Base-by-base conservation (phyloP, 495 filamentous ascomycete species). In the Penicillium malachiteum region DNA sequence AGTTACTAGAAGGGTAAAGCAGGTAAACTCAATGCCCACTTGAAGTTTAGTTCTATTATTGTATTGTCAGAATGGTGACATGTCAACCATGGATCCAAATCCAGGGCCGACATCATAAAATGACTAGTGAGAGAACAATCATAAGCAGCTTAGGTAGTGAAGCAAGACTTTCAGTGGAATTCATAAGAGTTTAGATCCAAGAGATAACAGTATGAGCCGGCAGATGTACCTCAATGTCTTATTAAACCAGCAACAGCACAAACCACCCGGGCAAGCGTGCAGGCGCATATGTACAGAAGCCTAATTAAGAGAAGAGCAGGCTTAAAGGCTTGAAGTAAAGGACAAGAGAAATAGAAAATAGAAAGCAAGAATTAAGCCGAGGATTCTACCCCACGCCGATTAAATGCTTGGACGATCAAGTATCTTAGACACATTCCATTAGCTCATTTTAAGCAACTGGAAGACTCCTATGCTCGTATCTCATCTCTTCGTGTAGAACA, bases 401-500 rank as follows among this genome's bases (percentile, higher is more conserved):
- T 67, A 67, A 67, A 67, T 67, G 65, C 62, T 57, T 54, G 59
- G 55, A 58, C 34, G 41, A 63, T 54, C 52, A 56, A 63, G 41
- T 32, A 50, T 34, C 30, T 53, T 46, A 7, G 42, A 14, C 30
- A 46, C 17, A 17, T 16, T 17, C 11, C 30, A 21, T 18, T 13
- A 17, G 16, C 16, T 26, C 21, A 26, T 26, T 26, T 14, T 8
- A 21, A 46, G 14, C 12, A 46, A 46, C 46, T 55, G 46, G 41
- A 31, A 37, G 8, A 37, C 12, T 45, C 52, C 54, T 53, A 56
- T 66, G 62, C 65, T 68, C 65, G 57, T 68, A 53, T 60, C 65
- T 68, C 65, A 50, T 68, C 57, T 57, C 65, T 58, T 68, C 65
- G 55, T 68, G 53, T 57, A 61, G 13, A 60, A 63, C 52, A 62